Evolutionary conservation across 2,329 filamentous ascomycete genomes (phyloP).

Genomic region (Penicillium sp.): DNA sequence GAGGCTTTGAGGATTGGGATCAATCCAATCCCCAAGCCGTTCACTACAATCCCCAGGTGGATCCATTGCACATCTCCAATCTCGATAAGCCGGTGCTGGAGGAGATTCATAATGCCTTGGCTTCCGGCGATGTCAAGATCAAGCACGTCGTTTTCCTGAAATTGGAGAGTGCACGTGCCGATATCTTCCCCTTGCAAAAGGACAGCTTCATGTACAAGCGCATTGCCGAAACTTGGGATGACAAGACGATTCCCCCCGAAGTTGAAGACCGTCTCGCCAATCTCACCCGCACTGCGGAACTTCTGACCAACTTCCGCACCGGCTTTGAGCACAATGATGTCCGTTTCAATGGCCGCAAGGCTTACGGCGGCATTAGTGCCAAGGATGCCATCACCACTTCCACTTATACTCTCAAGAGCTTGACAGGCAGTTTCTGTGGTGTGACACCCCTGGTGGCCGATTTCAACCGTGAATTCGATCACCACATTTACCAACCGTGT

Average conservation of each 20-base stretch:
- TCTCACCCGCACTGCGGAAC: slow-evolving; percentile 30
- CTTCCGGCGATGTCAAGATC: slow-evolving; percentile 33
- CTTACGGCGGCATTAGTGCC: slow-evolving; percentile 44
- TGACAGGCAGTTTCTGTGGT: slow-evolving; percentile 44
- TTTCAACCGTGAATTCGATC: slow-evolving; percentile 43
- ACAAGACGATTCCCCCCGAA: slow-evolving; percentile 35
- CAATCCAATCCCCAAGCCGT: slow-evolving; percentile 1
- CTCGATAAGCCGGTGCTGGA: slow-evolving; percentile 29
- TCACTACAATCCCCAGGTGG: slow-evolving; percentile 37
- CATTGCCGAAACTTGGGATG: slow-evolving; percentile 39
- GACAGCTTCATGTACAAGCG: slow-evolving; percentile 35
- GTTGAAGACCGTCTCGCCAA: slow-evolving; percentile 26
- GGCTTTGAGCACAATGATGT: slow-evolving; percentile 27
- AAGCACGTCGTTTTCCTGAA: slow-evolving; percentile 46
- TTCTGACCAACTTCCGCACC: slow-evolving; percentile 27
- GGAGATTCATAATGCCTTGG: slow-evolving; percentile 28
- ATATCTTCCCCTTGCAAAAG: slow-evolving; percentile 46
- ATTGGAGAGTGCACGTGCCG: slow-evolving; percentile 47
- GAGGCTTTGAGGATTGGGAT: slow-evolving; percentile 29
- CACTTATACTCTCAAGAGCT: slow-evolving; percentile 47
- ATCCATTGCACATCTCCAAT: slow-evolving; percentile 45
- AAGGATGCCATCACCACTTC: slow-evolving; percentile 42
- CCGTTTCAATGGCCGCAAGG: slow-evolving; percentile 16
- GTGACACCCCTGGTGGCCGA: slow-evolving; percentile 43
- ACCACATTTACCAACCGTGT: slow-evolving; percentile 47